Base-by-base conservation (phyloP, 139 green algal species). In the Micractinium sp. region DNA sequence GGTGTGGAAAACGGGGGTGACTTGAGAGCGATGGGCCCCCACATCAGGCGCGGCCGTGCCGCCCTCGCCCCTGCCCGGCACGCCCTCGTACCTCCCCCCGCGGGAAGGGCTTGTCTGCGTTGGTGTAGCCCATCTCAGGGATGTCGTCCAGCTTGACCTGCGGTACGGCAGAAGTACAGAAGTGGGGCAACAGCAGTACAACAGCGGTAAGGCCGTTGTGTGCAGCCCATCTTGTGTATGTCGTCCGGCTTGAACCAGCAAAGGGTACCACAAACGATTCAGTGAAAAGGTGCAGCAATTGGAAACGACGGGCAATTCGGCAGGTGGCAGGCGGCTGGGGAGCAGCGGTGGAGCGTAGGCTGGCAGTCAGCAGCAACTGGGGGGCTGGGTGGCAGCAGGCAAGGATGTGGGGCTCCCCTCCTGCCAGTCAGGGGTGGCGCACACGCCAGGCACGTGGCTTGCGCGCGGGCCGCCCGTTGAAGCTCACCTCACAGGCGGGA, bases 111-210 rank as follows among this genome's bases (percentile, higher is more conserved):
- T 92, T 84, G 91, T 99, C 97, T 0, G 92, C 88, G 83, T 94
- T 95, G 25, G 92, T 90, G 95, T 99, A 99, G 66, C 94, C 94
- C 98, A 99, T 99, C 91, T 99, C 98, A 0, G 98, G 98, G 29
- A 99, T 95, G 91, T 99, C 97, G 29, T 94, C 95, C 61, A 99
- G 95, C 93, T 99, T 98, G 82, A 99, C 87, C 92, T 99, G 95
- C 25, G 92, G 47, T 56, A 56, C 14, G 23, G 5, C n/a, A 23
- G 39, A 1, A 66, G 78, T 83, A 25, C 7, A 83, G 39, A 27
- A 38, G 31, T 33, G 39, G 39, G 19, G 14, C 23, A 35, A 13
- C 27, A 77, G 22, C n/a, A 12, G 23, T 56, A 73, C 66, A 73
- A 2, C 66, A n/a, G 66, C 66, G 25, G 66, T 27, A 19, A 27